Evolutionary conservation across 2,329 filamentous ascomycete species (phyloP), one percentile per base, ranked within the genome.

Genomic region (Ceratocystis cacaofunesta): DNA sequence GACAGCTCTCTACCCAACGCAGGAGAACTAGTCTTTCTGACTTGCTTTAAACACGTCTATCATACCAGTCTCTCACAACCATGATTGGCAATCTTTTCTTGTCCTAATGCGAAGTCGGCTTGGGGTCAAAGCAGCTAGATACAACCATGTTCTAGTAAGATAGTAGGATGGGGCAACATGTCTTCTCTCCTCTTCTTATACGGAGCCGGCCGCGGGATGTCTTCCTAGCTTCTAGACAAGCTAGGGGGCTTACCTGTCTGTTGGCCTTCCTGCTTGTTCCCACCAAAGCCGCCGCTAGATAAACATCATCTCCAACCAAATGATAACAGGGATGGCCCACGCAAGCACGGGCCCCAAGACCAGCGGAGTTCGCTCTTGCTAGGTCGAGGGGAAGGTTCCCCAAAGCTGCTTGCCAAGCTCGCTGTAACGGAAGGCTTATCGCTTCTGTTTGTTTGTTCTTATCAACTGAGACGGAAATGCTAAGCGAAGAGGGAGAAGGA

Each of bases 71-170:
- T 52, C 19, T 52, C 19, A 52, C 48, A 52, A 4, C 8, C 15
- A 25, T 12, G 48, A 22, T 25, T 52, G 19, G 48, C 44, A 48
- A 19, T 6, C 44, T 17, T 48, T 12, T 10, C 15, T 19, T 19
- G 48, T 41, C 19, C 46, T 30, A 32, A 58, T 58, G 52, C 52
- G 52, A 58, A 58, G 52, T 58, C 52, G 52, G 52, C 52, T 15
- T 58, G 12, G 28, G 17, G 48, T 25, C 52, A 25, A 32, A 58
- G 48, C 48, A 32, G 46, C 46, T 50, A 10, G 46, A 19, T 8
- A 30, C 15, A 30, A 15, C 17, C 52, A 58, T n/a, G 52, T 12
- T 36, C 32, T 36, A 1, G 28, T 30, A 58, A 30, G 48, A 25
- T 8, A 22, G 46, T 19, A 10, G 48, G 19, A 50, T 50, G 48